phyloP scores from a whole-genome alignment of 2,329 filamentous ascomycete genomes.

The Cadophora malorum region DNA sequence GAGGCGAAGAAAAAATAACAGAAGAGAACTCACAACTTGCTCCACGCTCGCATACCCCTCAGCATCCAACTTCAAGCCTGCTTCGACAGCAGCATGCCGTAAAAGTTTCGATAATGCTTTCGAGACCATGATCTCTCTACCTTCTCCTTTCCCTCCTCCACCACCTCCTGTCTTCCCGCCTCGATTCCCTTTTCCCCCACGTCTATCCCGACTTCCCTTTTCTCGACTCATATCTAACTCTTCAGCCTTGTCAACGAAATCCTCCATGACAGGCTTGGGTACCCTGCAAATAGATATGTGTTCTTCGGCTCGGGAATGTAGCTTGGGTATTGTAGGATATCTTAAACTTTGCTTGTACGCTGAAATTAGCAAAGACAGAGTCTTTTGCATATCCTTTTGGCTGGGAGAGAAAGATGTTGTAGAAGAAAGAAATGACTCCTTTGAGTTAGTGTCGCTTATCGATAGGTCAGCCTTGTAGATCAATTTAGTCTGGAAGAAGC shows the following conservation, averaged over 20 bases:
- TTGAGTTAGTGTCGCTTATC: neutral
- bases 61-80: constrained; percentile 61
- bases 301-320: neutral
- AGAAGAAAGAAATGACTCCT: neutral
- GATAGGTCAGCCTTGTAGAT: neutral
- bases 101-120: constrained; percentile 46
- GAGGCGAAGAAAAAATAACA: too few relatives aligned
- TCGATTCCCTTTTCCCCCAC: constrained; percentile 29
- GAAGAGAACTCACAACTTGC: constrained; percentile 58
- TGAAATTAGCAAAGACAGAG: neutral
- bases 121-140: constrained; percentile 42
- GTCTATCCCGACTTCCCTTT: neutral
- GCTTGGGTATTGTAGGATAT: neutral
- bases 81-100: constrained; percentile 51
- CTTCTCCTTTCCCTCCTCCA: constrained; percentile 32
- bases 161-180: constrained; percentile 27
- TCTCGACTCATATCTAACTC: constrained; percentile 19
- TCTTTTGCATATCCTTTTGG: neutral
- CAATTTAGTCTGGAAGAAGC: neutral
- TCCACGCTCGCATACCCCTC: constrained; percentile 66
- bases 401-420: neutral
- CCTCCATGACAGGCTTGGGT: neutral
- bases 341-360: neutral
- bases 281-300: neutral
- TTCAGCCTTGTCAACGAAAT: constrained; percentile 23